A percentile compares a stretch with the other conserved stretches of the same genome.
phyloP scores from a whole-genome alignment of 805 yeast species.

The Candida anglica region DNA sequence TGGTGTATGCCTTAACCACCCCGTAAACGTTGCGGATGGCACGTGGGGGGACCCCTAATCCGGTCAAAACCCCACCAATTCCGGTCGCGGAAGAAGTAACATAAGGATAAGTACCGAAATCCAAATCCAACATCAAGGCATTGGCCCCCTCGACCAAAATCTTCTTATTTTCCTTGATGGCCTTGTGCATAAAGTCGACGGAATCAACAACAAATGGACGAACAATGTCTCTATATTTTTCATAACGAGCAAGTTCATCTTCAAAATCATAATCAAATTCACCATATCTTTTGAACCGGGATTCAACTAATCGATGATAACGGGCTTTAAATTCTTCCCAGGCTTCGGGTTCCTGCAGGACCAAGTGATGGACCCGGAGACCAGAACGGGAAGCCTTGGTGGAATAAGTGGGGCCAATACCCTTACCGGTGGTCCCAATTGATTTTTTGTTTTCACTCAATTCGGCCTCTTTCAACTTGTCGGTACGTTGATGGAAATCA shows the following conservation, averaged over 20 bases:
- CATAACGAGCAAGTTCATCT: slow-evolving; percentile 74
- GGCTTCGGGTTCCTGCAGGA: slow-evolving; percentile 81
- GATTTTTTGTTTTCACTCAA: slow-evolving; percentile 73
- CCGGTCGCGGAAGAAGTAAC: slow-evolving; percentile 96
- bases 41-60: slow-evolving; percentile 93
- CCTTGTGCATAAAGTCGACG: slow-evolving; percentile 76
- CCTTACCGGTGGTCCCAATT: slow-evolving; percentile 98
- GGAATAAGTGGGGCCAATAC: slow-evolving; percentile 97
- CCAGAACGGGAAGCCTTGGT: slow-evolving; percentile 97
- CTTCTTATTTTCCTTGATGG: slow-evolving; percentile 73
- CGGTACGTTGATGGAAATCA: slow-evolving; percentile 97
- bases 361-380: slow-evolving; percentile 92
- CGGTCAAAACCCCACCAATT: slow-evolving; percentile 97
- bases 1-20: slow-evolving; percentile 97
- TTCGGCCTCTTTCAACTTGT: slow-evolving; percentile 91
- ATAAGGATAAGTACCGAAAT: slow-evolving; percentile 96
- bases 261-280: slow-evolving; percentile 84
- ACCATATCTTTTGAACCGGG: slow-evolving; percentile 89
- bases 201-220: slow-evolving; percentile 94
- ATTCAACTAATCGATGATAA: slow-evolving; percentile 70
- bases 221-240: slow-evolving; percentile 64
- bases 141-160: slow-evolving; percentile 97
- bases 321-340: slow-evolving; percentile 87
- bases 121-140: slow-evolving; percentile 95
- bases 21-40: slow-evolving; percentile 80